Evolutionary conservation across 1,284 basidiomycete genomes (phyloP), one percentile per base, ranked within the genome.

Genomic region (Phylloboletellus chloephorus): DNA sequence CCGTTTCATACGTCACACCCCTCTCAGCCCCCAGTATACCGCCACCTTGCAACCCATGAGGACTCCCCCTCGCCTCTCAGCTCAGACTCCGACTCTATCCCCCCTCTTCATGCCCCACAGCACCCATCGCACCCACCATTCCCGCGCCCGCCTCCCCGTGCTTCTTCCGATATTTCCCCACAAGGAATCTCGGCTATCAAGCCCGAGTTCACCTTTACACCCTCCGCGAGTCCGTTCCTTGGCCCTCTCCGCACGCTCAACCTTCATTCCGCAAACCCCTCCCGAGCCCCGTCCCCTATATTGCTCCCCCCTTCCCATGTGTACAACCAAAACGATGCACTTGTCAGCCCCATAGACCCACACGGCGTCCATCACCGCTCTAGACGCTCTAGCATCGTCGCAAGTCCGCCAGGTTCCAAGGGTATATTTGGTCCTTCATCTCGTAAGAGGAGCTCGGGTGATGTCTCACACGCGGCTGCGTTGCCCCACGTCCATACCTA

Each of bases 221-320:
- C 80, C 2, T 78, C 76, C n/a, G 85, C 86, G 0, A 85, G 80
- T 49, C 90, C 91, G 0, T 91, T 92, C 64, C 73, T 93, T 13
- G 87, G 84, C 0, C 84, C 88, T 4, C 69, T 95, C 59, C 76
- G 83, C 42, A 82, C 77, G 16, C 71, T 88, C 44, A 79, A 84
- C 52, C 73, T 87, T 31, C 81, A 85, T 52, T 82, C 79, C 1
- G 65, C 78, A 5, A 72, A 72, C 35, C 76, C 78, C 1, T 81
- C 78, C 10, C 72, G 82, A 34, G 82, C 76, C 0, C 78, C 82
- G 2, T 82, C 79, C 3, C 82, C 82, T 12, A 75, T 84, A 46
- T 61, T 73, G 13, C 64, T 84, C 1, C 80, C 78, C 2, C 77
- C 81, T 6, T 64, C 78, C 2, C 53, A 55, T 32, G 52, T 49